Evolutionary conservation across 768 basidiomycete genomes (phyloP), one percentile per base, ranked within the genome.

Genomic region (Hemileccinum impolitum): DNA sequence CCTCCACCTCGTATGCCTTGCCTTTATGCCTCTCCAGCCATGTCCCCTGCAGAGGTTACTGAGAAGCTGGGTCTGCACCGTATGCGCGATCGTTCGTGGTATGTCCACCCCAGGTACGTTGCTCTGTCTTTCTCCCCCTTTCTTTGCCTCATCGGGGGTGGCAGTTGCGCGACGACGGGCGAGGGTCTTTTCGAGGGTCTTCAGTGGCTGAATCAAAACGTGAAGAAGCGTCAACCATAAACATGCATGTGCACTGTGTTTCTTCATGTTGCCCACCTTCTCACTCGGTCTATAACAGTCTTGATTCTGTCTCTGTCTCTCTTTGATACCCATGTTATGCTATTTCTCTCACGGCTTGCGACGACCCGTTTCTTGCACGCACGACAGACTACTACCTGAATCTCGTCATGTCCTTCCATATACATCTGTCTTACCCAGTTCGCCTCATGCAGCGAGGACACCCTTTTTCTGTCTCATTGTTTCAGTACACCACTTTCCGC

Each of bases 31-130:
- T 46, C 40, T 48, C 40, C 18, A 64, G 95, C 94, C 26, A 97
- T 98, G 95, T 94, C 93, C n/a, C 95, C 95, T 30, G 94, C 95
- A 8, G 94, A 97, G 68, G 94, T 98, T 35, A 98, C 95, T 11
- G 95, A 97, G 72, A 96, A 95, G 69, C 73, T 98, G 37, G 94
- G 94, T 34, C 74, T 98, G 56, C 90, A 96, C 68, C 79, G 87
- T 59, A 97, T 98, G 95, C 85, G 91, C 52, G 94, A 97, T 63
- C 79, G 95, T 52, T 93, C 89, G 68, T 98, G 95, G 95, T 98
- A 97, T 79, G 94, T 97, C 45, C 95, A 98, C 73, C 95, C 95
- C 43, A 96, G 94, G 89, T 95, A 59, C 81, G 69, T 36, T 14
- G 45, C 19, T 28, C 3, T 18, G 11, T 17, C 38, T 36, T 40